Evolutionary conservation across 352 stramenopile genomes (phyloP), one percentile per base, ranked within the genome.

Genomic region (Plasmopara viticola): DNA sequence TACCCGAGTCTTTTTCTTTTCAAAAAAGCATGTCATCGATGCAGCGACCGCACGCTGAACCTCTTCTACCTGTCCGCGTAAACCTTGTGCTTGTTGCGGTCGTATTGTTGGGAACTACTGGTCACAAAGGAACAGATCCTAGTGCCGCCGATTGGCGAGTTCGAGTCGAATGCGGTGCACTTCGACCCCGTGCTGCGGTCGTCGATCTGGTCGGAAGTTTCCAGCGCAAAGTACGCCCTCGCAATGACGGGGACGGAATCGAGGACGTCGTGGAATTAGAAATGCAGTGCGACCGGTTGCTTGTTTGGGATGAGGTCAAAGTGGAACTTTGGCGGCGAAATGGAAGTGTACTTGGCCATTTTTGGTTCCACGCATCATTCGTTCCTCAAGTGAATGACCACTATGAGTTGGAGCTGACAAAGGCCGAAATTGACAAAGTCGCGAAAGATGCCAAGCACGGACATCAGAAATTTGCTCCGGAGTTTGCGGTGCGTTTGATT

Each of bases 301-400:
- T 87, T 7, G 54, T 90, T 17, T 85, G 66, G 67, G 78, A 84
- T 54, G 78, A 90, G 60, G 65, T 84, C 14, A 74, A 71, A 44
- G 61, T 90, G 40, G 44, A 61, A 38, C 55, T 90, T 12, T 68
- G 72, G 25, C 62, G 71, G 29, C 71, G 74, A 17, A 55, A 62
- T 9, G 70, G 72, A 15, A 51, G 51, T 6, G 67, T 67, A 4
- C 48, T 90, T 14, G 78, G 78, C 2, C 66, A 90, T 48, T 80
- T 87, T 60, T 90, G 78, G 78, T 84, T 90, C 59, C 78, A 90
- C 63, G 85, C 78, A 8, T 59, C 78, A n/a, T 90, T 90, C 33
- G 48, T 90, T 15, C 35, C 49, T 10, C 51, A 50, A n/a, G 57
- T 58, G 6, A 25, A 41, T 9, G 62, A 51, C 14, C 35, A 58